Base-by-base conservation (phyloP, 306 rosid genomes). In the Casuarina equisetifolia region DNA sequence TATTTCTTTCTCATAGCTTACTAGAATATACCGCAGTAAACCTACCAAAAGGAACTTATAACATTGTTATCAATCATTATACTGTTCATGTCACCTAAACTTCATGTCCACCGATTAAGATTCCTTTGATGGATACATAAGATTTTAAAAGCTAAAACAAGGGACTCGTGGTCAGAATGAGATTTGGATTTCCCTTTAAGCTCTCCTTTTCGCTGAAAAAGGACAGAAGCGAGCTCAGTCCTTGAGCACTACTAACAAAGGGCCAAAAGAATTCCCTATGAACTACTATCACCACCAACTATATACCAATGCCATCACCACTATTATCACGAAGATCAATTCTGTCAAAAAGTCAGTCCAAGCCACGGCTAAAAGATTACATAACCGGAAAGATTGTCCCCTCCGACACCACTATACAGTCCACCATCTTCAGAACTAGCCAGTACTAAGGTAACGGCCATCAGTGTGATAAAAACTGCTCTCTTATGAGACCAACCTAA, bases 1-100 rank as follows among this genome's bases (percentile, higher is more conserved):
- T 32, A 50, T 83, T 70, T 57, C 58, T 43, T 61, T 75, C 61
- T 45, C 75, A 76, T 40, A 81, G 66, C 44, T 55, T 68, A 80
- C 53, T 58, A 44, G 63, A 43, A 76, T 62, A 57, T 67, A 36
- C 57, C 4, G 9, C 12, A n/a, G 16, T 45, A 25, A 25, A 38
- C 40, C 3, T 32, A 19, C 25, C 5, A 9, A 48, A 48, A 64
- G 10, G 15, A 40, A 52, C 10, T 15, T 63, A 39, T 10, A 17
- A 38, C 20, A 63, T 63, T 63, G 17, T 13, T 63, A 38, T 39
- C 20, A 15, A 39, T 36, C 19, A 38, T 15, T 36, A 39, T 6
- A 16, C 13, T 63, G 69, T 63, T 20, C 44, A 36, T 38, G 25
- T 20, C 64, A 58, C 6, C 40, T 58, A 3, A 9, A 19, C 25